A percentile compares a stretch with the other conserved stretches of the same genome.
These are phyloP conservation scores for Eurotiales sp. DNA, from an alignment of 2,329 filamentous ascomycete genomes.

Conservation along the genomic window DNA sequence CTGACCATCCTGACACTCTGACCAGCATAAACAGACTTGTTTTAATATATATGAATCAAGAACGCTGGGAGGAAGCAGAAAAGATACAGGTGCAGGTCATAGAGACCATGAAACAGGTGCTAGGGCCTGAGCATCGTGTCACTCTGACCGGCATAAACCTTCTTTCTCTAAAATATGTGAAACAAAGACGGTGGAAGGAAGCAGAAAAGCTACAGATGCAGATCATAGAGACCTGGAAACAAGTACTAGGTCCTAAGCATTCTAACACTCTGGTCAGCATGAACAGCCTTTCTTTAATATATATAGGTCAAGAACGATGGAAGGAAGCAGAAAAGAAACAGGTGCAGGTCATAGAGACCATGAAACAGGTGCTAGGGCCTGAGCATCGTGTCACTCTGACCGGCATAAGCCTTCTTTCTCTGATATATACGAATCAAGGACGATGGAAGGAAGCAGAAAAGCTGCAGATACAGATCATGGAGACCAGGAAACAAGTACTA, in stretches of 20 bases:
- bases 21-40: constrained; percentile 14
- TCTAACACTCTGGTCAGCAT: constrained; percentile 21
- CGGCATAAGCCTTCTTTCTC: constrained; percentile 12
- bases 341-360: constrained; percentile 14
- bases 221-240: constrained; percentile 8
- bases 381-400: constrained; percentile 23
- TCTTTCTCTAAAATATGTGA: constrained; percentile 9
- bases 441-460: background rate
- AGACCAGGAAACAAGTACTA: background rate
- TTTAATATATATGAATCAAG: constrained; percentile 6
- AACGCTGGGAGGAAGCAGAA: constrained; percentile 16
- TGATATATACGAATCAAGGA: background rate
- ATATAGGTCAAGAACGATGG: constrained; percentile 13
- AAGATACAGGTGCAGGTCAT: constrained; percentile 18
- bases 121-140: constrained; percentile 22
- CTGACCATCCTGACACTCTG: constrained; percentile 24
- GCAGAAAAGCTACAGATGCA: constrained; percentile 19
- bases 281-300: constrained; percentile 8
- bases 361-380: constrained; percentile 18
- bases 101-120: constrained; percentile 13
- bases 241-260: constrained; percentile 21
- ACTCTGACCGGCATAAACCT: constrained; percentile 19
- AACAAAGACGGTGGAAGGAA: constrained; percentile 15
- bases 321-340: constrained; percentile 17
- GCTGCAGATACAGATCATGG: background rate